Conservation (phyloP, 2,329 filamentous ascomycete genomes). For the Drechslera avenae region DNA sequence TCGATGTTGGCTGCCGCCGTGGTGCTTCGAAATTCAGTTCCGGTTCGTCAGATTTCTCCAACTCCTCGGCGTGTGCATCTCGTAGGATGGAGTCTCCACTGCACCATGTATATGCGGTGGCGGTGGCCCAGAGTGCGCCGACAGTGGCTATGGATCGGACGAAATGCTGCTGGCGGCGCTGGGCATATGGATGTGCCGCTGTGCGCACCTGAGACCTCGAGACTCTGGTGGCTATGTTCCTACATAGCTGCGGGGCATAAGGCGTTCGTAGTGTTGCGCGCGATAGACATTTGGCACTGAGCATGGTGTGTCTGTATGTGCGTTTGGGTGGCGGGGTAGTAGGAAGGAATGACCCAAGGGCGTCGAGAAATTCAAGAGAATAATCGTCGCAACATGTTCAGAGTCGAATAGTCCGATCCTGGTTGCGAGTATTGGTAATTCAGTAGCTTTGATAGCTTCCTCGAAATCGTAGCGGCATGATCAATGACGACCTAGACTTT, state of each 20-base stretch:
- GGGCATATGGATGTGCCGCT: slow-evolving; percentile 47
- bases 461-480: slow-evolving; percentile 11
- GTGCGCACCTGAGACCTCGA: slow-evolving; percentile 29
- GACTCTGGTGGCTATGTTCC: slow-evolving; percentile 29
- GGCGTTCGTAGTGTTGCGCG: slow-evolving; percentile 36
- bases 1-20: slow-evolving; percentile 60
- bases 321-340: not conserved
- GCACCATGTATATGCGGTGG: slow-evolving; percentile 53
- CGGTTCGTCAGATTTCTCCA: slow-evolving; percentile 55
- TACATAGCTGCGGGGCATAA: slow-evolving; percentile 32
- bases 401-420: slow-evolving; percentile 9
- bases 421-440: slow-evolving; percentile 17
- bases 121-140: slow-evolving; percentile 51
- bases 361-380: slow-evolving; percentile 16
- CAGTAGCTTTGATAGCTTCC: slow-evolving; percentile 15
- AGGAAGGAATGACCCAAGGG: slow-evolving; percentile 4
- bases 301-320: slow-evolving; percentile 34
- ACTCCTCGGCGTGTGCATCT: slow-evolving; percentile 57
- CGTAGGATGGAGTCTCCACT: slow-evolving; percentile 48
- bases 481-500: slow-evolving; percentile 19
- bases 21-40: slow-evolving; percentile 72
- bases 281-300: slow-evolving; percentile 37
- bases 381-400: slow-evolving; percentile 17
- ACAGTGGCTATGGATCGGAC: slow-evolving; percentile 52
- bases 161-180: slow-evolving; percentile 54